These are phyloP conservation scores for Arthrobotrys musiformis DNA, from an alignment of 2,329 filamentous ascomycete genomes.

Conservation along the genomic window DNA sequence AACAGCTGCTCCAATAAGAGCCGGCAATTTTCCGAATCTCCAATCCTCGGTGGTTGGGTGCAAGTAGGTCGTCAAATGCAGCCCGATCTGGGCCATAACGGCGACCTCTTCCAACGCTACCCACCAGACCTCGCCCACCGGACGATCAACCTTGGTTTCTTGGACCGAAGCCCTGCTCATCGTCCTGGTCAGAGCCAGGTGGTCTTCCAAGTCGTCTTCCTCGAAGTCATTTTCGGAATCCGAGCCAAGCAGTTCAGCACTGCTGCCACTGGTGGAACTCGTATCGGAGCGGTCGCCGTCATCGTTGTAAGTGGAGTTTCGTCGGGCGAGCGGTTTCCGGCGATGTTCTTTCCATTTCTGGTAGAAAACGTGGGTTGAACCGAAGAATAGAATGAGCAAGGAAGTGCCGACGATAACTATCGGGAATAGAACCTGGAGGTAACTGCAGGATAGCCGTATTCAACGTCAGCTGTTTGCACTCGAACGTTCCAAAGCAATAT, in stretches of 20 bases:
- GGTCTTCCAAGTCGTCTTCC: conserved; percentile 66
- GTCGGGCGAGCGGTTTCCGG: not conserved
- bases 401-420: conserved; percentile 77
- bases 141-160: conserved; percentile 77
- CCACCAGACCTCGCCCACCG: conserved; percentile 76
- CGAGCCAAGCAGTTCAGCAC: conserved; percentile 60
- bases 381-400: conserved; percentile 70
- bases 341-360: conserved; percentile 49
- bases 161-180: conserved; percentile 66
- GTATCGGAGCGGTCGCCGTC: conserved; percentile 39
- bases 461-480: conserved; percentile 56
- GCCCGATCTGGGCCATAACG: conserved; percentile 75
- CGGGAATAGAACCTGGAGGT: conserved; percentile 82
- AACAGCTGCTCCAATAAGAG: conserved; percentile 74
- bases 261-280: conserved; percentile 23
- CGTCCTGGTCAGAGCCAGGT: conserved; percentile 69
- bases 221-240: conserved; percentile 70
- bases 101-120: conserved; percentile 79
- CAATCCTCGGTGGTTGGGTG: conserved; percentile 68
- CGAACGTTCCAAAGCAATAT: no score
- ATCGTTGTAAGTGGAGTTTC: not conserved
- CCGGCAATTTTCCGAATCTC: conserved; percentile 66
- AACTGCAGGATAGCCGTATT: conserved; percentile 67
- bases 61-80: conserved; percentile 74
- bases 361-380: conserved; percentile 47